Percentiles rank a stretch among this genome's conserved stretches.
These are phyloP conservation scores for Aspergillus hancockii DNA, from an alignment of 495 filamentous ascomycete species.

Conservation along the genomic window DNA sequence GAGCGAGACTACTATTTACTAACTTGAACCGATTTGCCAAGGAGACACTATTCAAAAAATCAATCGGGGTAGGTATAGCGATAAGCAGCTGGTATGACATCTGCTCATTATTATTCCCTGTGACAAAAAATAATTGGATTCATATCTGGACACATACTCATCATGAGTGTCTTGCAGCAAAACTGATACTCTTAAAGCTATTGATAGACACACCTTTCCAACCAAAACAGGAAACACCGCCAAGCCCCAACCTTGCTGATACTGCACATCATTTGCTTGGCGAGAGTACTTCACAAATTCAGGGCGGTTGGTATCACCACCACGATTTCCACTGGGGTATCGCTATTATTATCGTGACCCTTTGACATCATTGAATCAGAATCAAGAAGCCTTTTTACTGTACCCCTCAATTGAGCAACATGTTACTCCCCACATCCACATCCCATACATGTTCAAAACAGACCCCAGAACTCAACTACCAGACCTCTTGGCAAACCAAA, in stretches of 20 bases:
- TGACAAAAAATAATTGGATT: not conserved
- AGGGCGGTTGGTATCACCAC: not conserved
- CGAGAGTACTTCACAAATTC: not conserved
- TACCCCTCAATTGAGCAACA: not conserved
- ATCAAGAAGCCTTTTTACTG: too few relatives aligned
- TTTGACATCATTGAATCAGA: not conserved
- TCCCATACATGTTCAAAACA: not conserved
- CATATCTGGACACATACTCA: too few relatives aligned
- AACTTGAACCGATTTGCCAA: too few relatives aligned
- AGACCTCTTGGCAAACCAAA: not conserved
- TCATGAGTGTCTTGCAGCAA: too few relatives aligned
- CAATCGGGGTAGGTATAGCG: not conserved
- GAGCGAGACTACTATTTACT: too few relatives aligned
- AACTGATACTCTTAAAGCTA: too few relatives aligned
- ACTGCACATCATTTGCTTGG: slow-evolving; percentile 19
- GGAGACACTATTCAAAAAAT: too few relatives aligned
- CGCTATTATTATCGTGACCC: too few relatives aligned
- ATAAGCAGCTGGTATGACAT: not conserved
- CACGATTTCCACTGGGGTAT: too few relatives aligned
- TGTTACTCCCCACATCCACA: too few relatives aligned
- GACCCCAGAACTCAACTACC: not conserved
- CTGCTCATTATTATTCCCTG: not conserved
- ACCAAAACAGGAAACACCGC: slow-evolving; percentile 2
- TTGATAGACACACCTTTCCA: too few relatives aligned
- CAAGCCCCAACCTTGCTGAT: slow-evolving; percentile 16